Percentiles rank a stretch among this genome's conserved stretches.
Evolutionary conservation across 345 rosid species (phyloP).

Genomic region (Eucalyptus sp.): DNA sequence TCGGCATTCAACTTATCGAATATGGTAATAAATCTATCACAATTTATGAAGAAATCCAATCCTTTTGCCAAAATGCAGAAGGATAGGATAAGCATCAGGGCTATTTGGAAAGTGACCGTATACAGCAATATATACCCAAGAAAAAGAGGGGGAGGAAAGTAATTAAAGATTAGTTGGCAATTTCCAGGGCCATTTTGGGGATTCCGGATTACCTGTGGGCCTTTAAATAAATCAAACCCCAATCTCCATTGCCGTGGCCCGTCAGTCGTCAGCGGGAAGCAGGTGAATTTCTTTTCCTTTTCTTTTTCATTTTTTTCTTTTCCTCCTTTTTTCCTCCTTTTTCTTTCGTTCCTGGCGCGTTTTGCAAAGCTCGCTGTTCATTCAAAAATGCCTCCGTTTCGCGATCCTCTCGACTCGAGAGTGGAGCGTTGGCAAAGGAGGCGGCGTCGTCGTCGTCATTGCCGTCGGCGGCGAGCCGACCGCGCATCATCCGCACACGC

Average conservation of each 20-base stretch:
- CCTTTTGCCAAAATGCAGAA: neutral
- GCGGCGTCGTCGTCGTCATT: neutral
- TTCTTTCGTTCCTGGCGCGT: neutral
- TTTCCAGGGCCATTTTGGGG: neutral
- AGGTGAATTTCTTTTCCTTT: neutral
- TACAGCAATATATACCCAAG: neutral
- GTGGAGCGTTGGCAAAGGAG: neutral
- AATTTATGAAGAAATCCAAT: neutral
- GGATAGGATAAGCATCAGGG: neutral
- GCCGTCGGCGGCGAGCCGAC: neutral
- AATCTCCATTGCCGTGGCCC: neutral
- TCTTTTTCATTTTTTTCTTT: fast-evolving
- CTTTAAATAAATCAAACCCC: neutral
- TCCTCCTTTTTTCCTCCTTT: neutral
- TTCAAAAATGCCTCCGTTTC: neutral
- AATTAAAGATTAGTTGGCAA: neutral
- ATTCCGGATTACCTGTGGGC: neutral
- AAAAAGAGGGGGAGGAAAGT: neutral
- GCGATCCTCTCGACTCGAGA: neutral
- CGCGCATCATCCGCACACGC: neutral
- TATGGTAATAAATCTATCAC: neutral
- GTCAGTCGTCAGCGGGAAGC: neutral
- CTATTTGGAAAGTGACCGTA: neutral
- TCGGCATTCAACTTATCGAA: neutral
- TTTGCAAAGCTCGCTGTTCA: neutral